phyloP scores from a whole-genome alignment of 441 rosid genomes.

The Geranium incanum region DNA sequence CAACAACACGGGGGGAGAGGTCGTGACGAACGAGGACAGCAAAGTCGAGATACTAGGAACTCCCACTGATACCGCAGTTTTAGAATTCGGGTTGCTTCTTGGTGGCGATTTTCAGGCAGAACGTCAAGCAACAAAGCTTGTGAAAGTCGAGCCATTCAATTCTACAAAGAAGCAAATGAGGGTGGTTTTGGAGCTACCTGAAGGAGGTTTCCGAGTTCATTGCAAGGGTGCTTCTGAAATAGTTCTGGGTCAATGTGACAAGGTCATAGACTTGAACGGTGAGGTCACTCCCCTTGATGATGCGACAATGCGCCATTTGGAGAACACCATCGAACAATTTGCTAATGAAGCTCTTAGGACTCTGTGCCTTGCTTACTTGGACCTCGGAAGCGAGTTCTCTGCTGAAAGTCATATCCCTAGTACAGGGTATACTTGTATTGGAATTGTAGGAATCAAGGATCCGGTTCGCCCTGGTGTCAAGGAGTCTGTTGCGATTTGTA shows the following conservation, averaged over 20 bases:
- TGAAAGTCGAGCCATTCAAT: constrained; percentile 57
- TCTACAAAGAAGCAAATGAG: constrained; percentile 41
- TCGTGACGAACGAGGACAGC: constrained; percentile 32
- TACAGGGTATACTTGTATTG: constrained; percentile 39
- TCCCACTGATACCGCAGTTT: constrained; percentile 64
- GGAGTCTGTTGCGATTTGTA: constrained; percentile 48
- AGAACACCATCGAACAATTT: constrained; percentile 32
- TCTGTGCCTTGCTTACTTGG: constrained; percentile 42
- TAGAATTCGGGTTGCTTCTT: constrained; percentile 51
- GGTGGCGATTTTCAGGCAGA: constrained; percentile 46
- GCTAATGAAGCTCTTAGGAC: constrained; percentile 50
- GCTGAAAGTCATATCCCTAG: constrained; percentile 31
- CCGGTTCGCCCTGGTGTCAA: constrained; percentile 48
- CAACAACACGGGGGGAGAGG: constrained; percentile 63
- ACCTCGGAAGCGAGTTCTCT: constrained; percentile 33
- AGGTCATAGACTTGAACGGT: constrained; percentile 31
- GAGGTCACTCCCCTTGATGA: constrained; percentile 36
- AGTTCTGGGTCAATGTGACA: constrained; percentile 37
- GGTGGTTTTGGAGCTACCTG: constrained; percentile 36
- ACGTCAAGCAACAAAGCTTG: constrained; percentile 27
- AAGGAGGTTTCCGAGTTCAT: constrained; percentile 31
- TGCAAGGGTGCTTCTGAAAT: constrained; percentile 48
- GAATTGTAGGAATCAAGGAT: constrained; percentile 45
- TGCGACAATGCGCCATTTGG: constrained; percentile 20
- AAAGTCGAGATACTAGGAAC: constrained; percentile 59